A percentile compares a stretch with the other conserved stretches of the same genome.
Conservation (phyloP, 1,284 basidiomycete species). For the Amylostereum areolatum region DNA sequence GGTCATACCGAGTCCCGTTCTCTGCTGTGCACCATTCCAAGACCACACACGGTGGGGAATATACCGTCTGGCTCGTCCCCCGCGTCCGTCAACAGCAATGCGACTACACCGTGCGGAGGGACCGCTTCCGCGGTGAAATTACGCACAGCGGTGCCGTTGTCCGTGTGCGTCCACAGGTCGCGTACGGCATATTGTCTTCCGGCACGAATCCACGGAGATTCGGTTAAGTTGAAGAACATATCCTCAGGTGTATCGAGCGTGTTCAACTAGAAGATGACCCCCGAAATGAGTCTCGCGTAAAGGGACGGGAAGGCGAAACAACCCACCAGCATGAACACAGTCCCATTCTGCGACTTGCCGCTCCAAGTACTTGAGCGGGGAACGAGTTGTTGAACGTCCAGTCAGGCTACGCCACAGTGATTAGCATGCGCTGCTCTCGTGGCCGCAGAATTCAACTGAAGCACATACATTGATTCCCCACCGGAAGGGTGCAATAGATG, state of each 20-base stretch:
- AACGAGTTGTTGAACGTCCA: constrained; percentile 39
- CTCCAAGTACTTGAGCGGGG: constrained; percentile 53
- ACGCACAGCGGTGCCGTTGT: constrained; percentile 61
- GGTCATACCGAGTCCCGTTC: constrained; percentile 19
- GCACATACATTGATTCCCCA: constrained; percentile 53
- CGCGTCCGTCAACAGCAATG: constrained; percentile 56
- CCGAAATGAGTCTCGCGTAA: background rate
- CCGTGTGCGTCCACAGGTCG: constrained; percentile 63
- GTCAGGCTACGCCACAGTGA: constrained; percentile 30
- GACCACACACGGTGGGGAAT: constrained; percentile 40
- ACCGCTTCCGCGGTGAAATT: constrained; percentile 54
- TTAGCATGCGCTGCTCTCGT: constrained; percentile 37
- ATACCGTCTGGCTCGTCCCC: constrained; percentile 57
- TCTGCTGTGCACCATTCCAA: constrained; percentile 36
- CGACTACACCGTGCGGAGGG: constrained; percentile 63
- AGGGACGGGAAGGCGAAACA: background rate
- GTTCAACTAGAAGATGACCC: constrained; percentile 27
- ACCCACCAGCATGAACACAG: constrained; percentile 37
- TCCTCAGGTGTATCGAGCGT: constrained; percentile 44
- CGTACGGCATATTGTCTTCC: constrained; percentile 58
- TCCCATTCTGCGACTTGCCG: constrained; percentile 41
- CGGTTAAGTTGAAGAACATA: constrained; percentile 59
- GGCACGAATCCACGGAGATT: constrained; percentile 66
- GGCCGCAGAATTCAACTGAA: constrained; percentile 13
- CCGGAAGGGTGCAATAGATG: constrained; percentile 55